Evolutionary conservation across 192 early-diverging fungal species (phyloP), one percentile per base, ranked within the genome.

Genomic region (Paraglomus occultum): DNA sequence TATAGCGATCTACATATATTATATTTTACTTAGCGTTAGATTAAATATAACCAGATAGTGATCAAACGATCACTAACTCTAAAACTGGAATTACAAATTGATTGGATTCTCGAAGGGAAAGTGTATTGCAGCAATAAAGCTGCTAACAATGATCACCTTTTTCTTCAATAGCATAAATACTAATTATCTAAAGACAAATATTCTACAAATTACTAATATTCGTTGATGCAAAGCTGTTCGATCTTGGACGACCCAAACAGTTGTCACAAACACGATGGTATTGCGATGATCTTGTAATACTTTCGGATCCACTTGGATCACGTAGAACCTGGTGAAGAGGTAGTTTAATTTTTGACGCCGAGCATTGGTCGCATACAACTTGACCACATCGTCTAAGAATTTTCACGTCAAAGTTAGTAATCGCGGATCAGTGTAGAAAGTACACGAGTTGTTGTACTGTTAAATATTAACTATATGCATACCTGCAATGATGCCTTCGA

Each of bases 401-500:
- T 31, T 31, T 31, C 31, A 31, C 31, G 31, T 31, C 31, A 3
- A 31, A 2, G 31, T 31, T 31, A 31, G 31, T 31, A 31, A 31
- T 3, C n/a, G n/a, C n/a, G n/a, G n/a, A n/a, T n/a, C n/a, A 2
- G 31, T 31, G 54, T 1, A 57, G 14, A 42, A 61, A 23, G 23
- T 40, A 6, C 11, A 40, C 11, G 6, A 61, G 6, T 39, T 1
- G 58, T 22, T 61, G 2, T 61, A 61, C 1, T 61, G 22, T 42
- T 61, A 1, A 61, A 1, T 43, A 31, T 43, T 61, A n/a, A 14
- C 18, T 8, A 40, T 6, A 18, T 8, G 39, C 55, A 22, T 6
- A 66, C 64, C 95, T 84, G 75, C 95, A 97, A 76, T 97, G 95
- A 72, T 96, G 95, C 58, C 94, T 83, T 57, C 95, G 77, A 45